Conservation (phyloP, 164 flowering plant species). For the Dillenia suffruticosa region DNA sequence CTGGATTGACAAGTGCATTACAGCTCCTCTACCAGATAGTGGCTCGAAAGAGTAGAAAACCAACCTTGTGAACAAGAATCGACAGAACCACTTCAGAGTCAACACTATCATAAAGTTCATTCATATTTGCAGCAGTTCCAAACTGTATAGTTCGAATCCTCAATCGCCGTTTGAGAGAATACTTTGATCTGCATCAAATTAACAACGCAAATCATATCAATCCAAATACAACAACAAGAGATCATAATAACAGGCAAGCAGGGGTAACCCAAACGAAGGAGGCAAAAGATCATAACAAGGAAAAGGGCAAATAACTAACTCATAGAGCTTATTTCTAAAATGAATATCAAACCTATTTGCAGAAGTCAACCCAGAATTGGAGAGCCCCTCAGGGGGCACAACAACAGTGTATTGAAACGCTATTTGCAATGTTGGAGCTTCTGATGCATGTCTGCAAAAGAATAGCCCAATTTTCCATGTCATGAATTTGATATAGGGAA, state of each 20-base stretch:
- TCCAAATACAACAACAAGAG: neutral
- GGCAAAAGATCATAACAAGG: neutral
- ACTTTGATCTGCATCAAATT: conserved; percentile 41
- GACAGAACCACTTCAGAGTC: conserved; percentile 91
- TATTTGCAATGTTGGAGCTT: conserved; percentile 78
- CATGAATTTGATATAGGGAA: no score
- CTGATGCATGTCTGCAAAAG: conserved; percentile 60
- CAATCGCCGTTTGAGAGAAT: conserved; percentile 68
- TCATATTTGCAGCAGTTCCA: conserved; percentile 59
- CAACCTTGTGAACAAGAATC: conserved; percentile 95
- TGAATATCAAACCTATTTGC: conserved; percentile 55
- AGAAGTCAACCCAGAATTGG: conserved; percentile 35
- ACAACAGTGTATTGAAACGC: conserved; percentile 91
- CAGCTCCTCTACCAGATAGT: no score
- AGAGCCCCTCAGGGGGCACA: conserved; percentile 72
- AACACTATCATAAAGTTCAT: conserved; percentile 85
- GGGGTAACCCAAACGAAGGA: neutral
- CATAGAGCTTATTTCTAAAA: no score
- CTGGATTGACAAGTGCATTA: no score
- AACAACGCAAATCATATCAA: conserved; percentile 8
- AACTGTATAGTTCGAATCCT: conserved; percentile 85
- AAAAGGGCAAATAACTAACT: no score
- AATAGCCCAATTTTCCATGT: conserved; percentile 2
- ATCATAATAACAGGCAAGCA: neutral
- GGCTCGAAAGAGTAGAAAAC: neutral